A percentile compares a stretch with the other conserved stretches of the same genome.
These are phyloP conservation scores for Voacanga thouarsii DNA, from an alignment of 257 asterid species.

Conservation along the genomic window DNA sequence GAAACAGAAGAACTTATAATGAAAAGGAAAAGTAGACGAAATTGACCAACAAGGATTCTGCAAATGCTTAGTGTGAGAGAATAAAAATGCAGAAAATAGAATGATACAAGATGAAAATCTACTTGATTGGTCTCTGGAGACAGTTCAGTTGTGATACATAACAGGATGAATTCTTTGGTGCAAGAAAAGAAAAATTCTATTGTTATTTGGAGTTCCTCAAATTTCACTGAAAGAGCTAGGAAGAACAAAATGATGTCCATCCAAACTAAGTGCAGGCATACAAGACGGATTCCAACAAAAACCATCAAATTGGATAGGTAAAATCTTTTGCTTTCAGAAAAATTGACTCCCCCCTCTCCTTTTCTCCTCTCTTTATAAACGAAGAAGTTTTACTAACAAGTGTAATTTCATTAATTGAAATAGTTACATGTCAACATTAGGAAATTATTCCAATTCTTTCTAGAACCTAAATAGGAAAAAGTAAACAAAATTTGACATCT, in stretches of 20 bases:
- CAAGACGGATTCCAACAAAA: background rate
- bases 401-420: background rate
- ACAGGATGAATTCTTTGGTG: background rate
- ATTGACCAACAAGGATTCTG: background rate
- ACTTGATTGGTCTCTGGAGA: background rate
- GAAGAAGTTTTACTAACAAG: background rate
- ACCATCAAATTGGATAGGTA: background rate
- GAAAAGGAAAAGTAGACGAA: background rate
- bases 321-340: background rate
- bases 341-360: background rate
- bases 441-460: background rate
- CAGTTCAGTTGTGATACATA: background rate
- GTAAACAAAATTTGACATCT: background rate
- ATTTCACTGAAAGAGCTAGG: background rate
- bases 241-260: background rate
- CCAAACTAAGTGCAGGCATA: background rate
- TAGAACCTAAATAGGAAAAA: background rate
- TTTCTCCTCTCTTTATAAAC: background rate
- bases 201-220: background rate
- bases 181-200: background rate
- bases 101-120: background rate
- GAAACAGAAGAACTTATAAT: background rate
- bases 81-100: background rate
- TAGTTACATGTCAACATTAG: background rate
- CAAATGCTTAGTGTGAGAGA: background rate